Conservation (phyloP, 306 rosid species). For the Gleditsia sinensis region DNA sequence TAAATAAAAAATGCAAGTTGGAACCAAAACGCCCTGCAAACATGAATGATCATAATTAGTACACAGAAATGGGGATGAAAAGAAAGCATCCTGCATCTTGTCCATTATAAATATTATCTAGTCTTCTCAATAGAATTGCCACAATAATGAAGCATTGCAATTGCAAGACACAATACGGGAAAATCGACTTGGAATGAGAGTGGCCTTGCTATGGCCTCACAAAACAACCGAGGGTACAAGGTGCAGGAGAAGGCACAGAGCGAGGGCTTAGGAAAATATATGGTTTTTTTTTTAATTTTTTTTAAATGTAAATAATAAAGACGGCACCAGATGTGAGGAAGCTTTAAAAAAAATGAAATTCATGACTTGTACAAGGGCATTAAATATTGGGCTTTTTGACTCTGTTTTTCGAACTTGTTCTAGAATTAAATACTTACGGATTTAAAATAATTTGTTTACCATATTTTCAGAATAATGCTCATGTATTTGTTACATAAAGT, state of each 20-base stretch:
- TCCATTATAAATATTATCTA: slow-evolving; percentile 4
- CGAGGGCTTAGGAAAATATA: neutral
- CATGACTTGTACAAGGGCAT: neutral
- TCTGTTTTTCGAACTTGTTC: no score
- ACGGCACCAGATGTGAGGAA: neutral
- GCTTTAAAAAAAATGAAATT: neutral
- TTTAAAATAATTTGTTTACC: no score
- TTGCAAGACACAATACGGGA: neutral
- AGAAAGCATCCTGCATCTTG: slow-evolving; percentile 17
- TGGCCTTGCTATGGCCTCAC: neutral
- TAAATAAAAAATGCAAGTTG: slow-evolving; percentile 24
- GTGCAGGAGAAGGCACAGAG: neutral
- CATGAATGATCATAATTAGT: slow-evolving; percentile 24
- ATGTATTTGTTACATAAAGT: no score
- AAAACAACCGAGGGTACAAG: slow-evolving; percentile 3
- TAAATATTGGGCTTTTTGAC: neutral
- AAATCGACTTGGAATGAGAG: neutral
- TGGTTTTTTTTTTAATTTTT: no score
- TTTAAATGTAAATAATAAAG: neutral
- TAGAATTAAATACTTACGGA: no score
- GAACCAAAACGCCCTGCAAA: slow-evolving; percentile 40
- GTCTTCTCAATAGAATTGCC: neutral
- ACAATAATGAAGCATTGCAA: slow-evolving; percentile 18
- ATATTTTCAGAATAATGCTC: no score
- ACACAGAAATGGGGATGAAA: slow-evolving; percentile 9